Evolutionary conservation across 768 basidiomycete species (phyloP), one percentile per base, ranked within the genome.

Genomic region (Polyporus arcularius): DNA sequence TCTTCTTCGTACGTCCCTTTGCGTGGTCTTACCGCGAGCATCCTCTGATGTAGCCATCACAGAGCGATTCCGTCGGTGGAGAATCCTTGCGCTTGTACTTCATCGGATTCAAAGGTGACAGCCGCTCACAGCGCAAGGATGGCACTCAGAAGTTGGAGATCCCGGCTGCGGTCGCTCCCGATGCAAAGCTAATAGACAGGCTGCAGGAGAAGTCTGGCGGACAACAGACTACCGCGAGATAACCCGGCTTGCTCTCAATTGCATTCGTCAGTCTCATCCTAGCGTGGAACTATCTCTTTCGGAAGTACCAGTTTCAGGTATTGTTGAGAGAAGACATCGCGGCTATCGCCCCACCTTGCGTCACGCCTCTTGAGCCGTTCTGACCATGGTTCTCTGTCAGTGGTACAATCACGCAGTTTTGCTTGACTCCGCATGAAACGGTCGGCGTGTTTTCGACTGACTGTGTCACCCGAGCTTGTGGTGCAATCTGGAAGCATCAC

Each of bases 21-120:
- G 53, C 18, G 43, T 10, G 43, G 45, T 40, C 58, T 30, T 49
- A 18, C 15, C 31, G 55, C 40, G 52, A 4, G 46, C 28, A 5
- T 26, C 4, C 6, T 18, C 16, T 55, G 42, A 48, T 49, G 49
- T 14, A 51, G 39, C 26, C 47, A 18, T 31, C 57, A 30, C 63
- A 92, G 90, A 85, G 83, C 55, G 84, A 92, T 43, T 78, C 90
- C 2, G 79, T 78, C 4, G 90, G 89, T 5, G 87, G 81, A 30
- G 87, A 90, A 7, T 63, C 74, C 16, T 83, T 88, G 3, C 76
- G 88, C 28, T 73, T 94, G 40, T 95, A 89, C 69, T 95, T 87
- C 68, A 68, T 94, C 45, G 92, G 92, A 18, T 95, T 95, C 79
- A 89, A 86, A 71, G 93, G 92, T 43, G 89, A 92, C 64, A 77